These are phyloP conservation scores for Nymphaea colorata DNA, from an alignment of 164 flowering plant species.

Conservation along the genomic window DNA sequence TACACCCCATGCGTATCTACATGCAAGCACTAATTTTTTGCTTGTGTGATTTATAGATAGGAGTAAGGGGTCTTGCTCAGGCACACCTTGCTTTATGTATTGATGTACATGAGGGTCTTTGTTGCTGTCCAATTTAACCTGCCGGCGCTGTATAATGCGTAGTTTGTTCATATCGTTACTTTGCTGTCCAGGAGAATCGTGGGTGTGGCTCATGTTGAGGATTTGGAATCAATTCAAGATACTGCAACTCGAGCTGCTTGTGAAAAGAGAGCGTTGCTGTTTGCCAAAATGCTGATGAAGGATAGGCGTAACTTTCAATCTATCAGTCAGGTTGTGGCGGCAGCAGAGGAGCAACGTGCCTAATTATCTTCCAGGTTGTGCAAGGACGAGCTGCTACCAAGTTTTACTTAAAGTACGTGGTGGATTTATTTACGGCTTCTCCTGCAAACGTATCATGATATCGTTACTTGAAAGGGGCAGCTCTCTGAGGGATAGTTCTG, in stretches of 20 bases:
- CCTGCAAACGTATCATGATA: no score
- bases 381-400: neutral
- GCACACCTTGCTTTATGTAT: neutral
- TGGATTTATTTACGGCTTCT: neutral
- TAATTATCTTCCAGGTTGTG: neutral
- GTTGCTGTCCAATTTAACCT: no score
- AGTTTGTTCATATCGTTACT: neutral
- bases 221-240: slow-evolving; percentile 71
- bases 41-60: no score
- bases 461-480: no score
- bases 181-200: slow-evolving; percentile 64
- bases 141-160: neutral
- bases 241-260: slow-evolving; percentile 51
- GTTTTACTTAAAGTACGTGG: no score
- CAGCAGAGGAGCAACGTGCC: slow-evolving; percentile 4
- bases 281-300: slow-evolving; percentile 74
- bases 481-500: neutral
- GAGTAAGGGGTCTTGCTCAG: no score
- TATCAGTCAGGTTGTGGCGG: slow-evolving; percentile 49
- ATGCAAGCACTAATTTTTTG: no score
- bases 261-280: slow-evolving; percentile 59
- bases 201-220: slow-evolving; percentile 95
- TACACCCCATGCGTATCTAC: no score
- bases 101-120: no score
- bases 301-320: slow-evolving; percentile 45